Percentiles rank a stretch among this genome's conserved stretches.
These are phyloP conservation scores for Penicillium paradoxum DNA, from an alignment of 495 filamentous ascomycete species.

Conservation along the genomic window DNA sequence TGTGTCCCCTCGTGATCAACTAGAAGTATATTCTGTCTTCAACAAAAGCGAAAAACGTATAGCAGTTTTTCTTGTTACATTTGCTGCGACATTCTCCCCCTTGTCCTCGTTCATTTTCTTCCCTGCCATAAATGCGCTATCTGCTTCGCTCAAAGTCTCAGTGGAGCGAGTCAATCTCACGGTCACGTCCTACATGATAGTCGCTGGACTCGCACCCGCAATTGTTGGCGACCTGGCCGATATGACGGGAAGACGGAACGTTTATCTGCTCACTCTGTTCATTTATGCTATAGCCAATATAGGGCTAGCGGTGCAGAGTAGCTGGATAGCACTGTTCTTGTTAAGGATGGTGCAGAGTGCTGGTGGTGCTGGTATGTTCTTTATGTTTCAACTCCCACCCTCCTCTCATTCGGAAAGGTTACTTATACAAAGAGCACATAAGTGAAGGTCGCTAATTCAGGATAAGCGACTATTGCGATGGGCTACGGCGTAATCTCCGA, in stretches of 20 bases:
- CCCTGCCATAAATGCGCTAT: background rate
- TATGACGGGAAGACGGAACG: background rate
- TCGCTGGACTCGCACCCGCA: background rate
- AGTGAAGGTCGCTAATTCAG: background rate
- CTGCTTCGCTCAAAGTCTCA: background rate
- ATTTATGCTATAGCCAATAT: background rate
- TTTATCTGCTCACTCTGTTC: background rate
- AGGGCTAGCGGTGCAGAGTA: background rate
- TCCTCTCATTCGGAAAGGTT: background rate
- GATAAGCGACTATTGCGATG: background rate
- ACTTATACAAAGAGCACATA: background rate
- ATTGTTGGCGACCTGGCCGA: background rate
- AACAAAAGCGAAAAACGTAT: background rate
- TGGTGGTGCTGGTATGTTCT: background rate
- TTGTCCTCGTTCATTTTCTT: background rate
- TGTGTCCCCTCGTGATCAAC: background rate
- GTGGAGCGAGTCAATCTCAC: background rate
- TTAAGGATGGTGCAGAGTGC: background rate
- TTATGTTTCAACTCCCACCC: background rate
- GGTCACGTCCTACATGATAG: background rate
- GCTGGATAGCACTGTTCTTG: background rate
- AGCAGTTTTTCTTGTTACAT: background rate
- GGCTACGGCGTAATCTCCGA: background rate
- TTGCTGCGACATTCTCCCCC: background rate
- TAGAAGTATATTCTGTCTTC: background rate